Conservation (phyloP, 2,329 filamentous ascomycete species). For the Lachnum nothofagi region DNA sequence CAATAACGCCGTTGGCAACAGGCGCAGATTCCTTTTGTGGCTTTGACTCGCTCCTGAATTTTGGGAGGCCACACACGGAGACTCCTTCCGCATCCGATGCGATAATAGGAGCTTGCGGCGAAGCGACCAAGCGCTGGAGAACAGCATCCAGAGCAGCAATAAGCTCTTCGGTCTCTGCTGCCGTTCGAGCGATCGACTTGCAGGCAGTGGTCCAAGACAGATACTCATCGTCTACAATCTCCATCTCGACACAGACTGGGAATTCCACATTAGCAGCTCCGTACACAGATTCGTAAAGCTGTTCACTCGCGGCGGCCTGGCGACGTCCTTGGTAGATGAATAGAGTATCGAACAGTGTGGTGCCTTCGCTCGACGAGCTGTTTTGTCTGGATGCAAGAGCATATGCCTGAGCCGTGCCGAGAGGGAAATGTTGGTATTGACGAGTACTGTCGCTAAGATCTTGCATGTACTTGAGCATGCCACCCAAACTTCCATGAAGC, state of each 20-base stretch:
- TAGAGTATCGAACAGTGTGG: conserved; percentile 54
- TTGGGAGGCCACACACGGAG: conserved; percentile 61
- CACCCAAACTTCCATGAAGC: conserved; percentile 59
- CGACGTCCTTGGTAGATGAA: conserved; percentile 61
- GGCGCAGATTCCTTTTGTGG: not conserved
- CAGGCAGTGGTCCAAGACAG: conserved; percentile 70
- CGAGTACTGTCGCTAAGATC: conserved; percentile 60
- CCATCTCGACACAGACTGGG: conserved; percentile 76
- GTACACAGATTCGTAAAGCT: conserved; percentile 27
- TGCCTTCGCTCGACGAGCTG: conserved; percentile 22
- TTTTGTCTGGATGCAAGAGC: conserved; percentile 34
- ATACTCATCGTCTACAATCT: conserved; percentile 45
- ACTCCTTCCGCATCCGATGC: conserved; percentile 47
- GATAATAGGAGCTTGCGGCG: conserved; percentile 48
- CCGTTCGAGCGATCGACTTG: conserved; percentile 50
- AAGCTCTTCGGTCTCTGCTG: conserved; percentile 44
- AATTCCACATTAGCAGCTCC: conserved; percentile 70
- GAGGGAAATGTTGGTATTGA: conserved; percentile 71
- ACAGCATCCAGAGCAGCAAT: conserved; percentile 55
- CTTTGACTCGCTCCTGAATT: conserved; percentile 32
- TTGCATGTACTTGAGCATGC: conserved; percentile 70
- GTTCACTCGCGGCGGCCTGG: not conserved
- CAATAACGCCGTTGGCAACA: not conserved
- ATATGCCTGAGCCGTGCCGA: conserved; percentile 61
- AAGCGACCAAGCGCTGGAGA: conserved; percentile 50